phyloP scores from a whole-genome alignment of 2,329 filamentous ascomycete genomes.

The Fusarium sp. region DNA sequence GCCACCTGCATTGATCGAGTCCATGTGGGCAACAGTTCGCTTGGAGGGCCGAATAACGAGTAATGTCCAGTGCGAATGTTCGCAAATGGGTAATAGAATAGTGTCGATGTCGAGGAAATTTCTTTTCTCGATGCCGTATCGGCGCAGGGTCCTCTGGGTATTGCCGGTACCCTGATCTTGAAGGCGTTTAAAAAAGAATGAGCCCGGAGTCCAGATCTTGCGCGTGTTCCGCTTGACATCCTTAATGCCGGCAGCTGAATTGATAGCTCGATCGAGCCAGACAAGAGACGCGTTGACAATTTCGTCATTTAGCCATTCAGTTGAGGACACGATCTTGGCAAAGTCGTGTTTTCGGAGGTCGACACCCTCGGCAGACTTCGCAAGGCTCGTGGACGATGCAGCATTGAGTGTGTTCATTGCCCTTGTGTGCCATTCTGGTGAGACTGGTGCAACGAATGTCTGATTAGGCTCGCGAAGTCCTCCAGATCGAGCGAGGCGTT shows the following conservation, averaged over 20 bases:
- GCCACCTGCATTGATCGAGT: conserved; percentile 64
- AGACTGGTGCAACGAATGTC: conserved; percentile 42
- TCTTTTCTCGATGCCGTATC: conserved; percentile 62
- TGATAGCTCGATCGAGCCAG: conserved; percentile 67
- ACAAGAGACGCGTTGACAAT: conserved; percentile 73
- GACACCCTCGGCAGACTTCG: conserved; percentile 57
- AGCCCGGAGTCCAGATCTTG: conserved; percentile 69
- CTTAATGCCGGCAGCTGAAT: conserved; percentile 62
- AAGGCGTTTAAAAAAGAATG: conserved; percentile 70
- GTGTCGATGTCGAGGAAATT: conserved; percentile 72
- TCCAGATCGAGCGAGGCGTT: conserved; percentile 43
- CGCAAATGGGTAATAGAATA: conserved; percentile 74
- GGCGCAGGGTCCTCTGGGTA: conserved; percentile 64
- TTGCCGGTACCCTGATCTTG: conserved; percentile 55
- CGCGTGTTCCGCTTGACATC: conserved; percentile 58
- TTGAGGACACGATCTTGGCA: conserved; percentile 63
- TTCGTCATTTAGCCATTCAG: conserved; percentile 79
- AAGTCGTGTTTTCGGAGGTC: conserved; percentile 67
- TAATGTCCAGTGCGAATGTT: conserved; percentile 74
- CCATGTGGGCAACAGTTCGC: conserved; percentile 71
- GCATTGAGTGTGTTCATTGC: conserved; percentile 47
- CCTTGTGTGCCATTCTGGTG: conserved; percentile 38
- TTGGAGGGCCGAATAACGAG: conserved; percentile 70
- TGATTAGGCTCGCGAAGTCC: conserved; percentile 43
- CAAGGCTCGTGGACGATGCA: conserved; percentile 48